Evolutionary conservation across 192 early-diverging fungal species (phyloP).

Genomic region (Chytriomyces sp.): DNA sequence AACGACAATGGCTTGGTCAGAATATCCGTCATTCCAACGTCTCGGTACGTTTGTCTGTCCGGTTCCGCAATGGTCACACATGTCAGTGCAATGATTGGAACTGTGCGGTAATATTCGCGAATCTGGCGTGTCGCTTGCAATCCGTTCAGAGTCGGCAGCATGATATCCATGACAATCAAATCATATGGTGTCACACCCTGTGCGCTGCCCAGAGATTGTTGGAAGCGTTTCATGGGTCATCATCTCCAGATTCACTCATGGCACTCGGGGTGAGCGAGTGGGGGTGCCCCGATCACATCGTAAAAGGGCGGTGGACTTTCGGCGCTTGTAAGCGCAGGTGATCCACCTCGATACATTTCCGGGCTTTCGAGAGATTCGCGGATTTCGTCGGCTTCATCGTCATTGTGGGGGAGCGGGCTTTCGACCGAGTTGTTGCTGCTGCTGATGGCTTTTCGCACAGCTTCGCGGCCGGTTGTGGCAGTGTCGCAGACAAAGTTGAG

Average conservation of each 20-base stretch:
- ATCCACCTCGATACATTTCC: too few species aligned
- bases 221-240: neutral
- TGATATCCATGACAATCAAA: slow-evolving; percentile 28
- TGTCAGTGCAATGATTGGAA: slow-evolving; percentile 7
- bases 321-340: neutral
- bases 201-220: neutral
- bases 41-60: slow-evolving; percentile 11
- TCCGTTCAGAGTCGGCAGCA: slow-evolving; percentile 25
- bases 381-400: too few species aligned
- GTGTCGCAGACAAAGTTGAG: slow-evolving; percentile 28
- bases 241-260: neutral
- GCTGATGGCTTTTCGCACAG: slow-evolving; percentile 8
- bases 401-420: neutral
- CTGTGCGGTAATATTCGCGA: neutral
- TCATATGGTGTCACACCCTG: neutral
- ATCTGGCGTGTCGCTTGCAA: slow-evolving; percentile 26
- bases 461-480: slow-evolving; percentile 17
- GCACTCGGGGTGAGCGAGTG: neutral
- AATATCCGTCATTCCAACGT: slow-evolving; percentile 24
- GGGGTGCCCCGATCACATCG: neutral
- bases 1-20: slow-evolving; percentile 10
- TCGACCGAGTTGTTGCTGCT: neutral
- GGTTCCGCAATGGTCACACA: slow-evolving; percentile 10
- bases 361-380: too few species aligned
- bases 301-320: neutral